phyloP scores from a whole-genome alignment of 768 basidiomycete species.

The Phanerochaete sordida region DNA sequence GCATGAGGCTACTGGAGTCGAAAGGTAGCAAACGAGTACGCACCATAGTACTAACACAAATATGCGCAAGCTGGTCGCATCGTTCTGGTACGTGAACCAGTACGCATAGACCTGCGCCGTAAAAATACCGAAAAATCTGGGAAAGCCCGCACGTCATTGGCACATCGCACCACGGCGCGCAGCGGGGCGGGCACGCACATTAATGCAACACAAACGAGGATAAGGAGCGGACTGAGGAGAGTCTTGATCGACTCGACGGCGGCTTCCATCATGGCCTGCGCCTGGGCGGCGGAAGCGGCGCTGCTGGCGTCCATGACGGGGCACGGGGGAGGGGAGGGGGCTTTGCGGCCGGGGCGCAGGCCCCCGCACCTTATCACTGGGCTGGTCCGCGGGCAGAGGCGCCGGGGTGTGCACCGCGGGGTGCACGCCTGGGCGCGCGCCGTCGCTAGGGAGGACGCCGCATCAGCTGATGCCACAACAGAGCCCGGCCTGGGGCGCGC shows the following conservation, averaged over 20 bases:
- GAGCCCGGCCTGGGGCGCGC: background rate
- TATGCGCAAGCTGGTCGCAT: background rate
- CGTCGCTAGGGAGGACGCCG: background rate
- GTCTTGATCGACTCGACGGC: background rate
- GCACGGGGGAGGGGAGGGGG: background rate
- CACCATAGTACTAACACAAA: background rate
- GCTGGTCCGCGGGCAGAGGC: background rate
- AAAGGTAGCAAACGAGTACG: background rate
- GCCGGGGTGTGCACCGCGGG: background rate
- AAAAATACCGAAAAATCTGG: background rate
- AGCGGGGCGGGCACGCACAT: background rate
- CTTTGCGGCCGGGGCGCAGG: background rate
- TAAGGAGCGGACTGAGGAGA: background rate
- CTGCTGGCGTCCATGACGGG: background rate
- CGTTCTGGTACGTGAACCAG: background rate
- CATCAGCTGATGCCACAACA: background rate
- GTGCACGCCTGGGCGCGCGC: background rate
- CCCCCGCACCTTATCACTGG: background rate
- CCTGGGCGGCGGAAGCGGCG: background rate
- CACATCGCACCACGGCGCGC: too few species aligned
- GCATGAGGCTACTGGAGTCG: background rate
- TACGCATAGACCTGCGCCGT: background rate
- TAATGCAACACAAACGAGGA: background rate
- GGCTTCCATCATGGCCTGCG: background rate
- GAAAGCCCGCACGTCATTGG: too few species aligned